Conservation (phyloP, 129 eudicot genomes). For the Centella asiatica region DNA sequence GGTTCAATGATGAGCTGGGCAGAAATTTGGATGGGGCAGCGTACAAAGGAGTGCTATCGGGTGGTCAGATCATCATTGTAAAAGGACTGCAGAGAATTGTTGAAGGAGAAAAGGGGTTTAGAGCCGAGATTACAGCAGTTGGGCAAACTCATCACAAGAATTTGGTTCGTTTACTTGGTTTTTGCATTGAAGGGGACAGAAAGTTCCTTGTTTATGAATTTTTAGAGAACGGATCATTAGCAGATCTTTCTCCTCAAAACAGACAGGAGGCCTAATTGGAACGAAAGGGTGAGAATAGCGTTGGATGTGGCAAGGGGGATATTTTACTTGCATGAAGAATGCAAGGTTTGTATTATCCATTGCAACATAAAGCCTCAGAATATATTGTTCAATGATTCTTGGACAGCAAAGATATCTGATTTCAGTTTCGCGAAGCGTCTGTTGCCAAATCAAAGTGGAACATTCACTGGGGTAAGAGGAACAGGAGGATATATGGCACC, state of each 20-base stretch:
- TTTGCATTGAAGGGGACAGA: slow-evolving; percentile 17
- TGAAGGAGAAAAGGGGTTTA: slow-evolving; percentile 18
- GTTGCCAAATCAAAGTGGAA: slow-evolving; percentile 32
- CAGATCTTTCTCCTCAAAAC: slow-evolving; percentile 22
- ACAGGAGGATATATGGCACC: slow-evolving; percentile 68
- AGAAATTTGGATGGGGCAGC: slow-evolving; percentile 14
- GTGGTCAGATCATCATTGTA: slow-evolving; percentile 22
- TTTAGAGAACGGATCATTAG: slow-evolving; percentile 32
- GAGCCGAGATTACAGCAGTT: not conserved
- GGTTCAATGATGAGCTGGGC: slow-evolving; percentile 29
- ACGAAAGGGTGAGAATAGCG: slow-evolving; percentile 19
- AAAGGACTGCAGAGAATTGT: slow-evolving; percentile 20
- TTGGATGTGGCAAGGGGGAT: slow-evolving; percentile 43
- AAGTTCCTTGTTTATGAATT: slow-evolving; percentile 37
- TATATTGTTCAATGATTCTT: slow-evolving; percentile 40
- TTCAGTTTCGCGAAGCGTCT: slow-evolving; percentile 52
- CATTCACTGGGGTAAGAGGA: slow-evolving; percentile 44
- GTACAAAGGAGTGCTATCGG: slow-evolving; percentile 29
- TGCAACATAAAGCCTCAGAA: slow-evolving; percentile 71
- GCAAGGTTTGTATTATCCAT: slow-evolving; percentile 47
- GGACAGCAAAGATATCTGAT: slow-evolving; percentile 37
- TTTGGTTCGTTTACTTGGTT: not conserved
- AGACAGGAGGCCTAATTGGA: slow-evolving; percentile 24
- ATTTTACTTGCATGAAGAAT: slow-evolving; percentile 47
- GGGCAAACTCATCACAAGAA: slow-evolving; percentile 1